A percentile compares a stretch with the other conserved stretches of the same genome.
These are phyloP conservation scores for Rhynchosporium graminicola DNA, from an alignment of 2,329 filamentous ascomycete genomes.

Conservation along the genomic window DNA sequence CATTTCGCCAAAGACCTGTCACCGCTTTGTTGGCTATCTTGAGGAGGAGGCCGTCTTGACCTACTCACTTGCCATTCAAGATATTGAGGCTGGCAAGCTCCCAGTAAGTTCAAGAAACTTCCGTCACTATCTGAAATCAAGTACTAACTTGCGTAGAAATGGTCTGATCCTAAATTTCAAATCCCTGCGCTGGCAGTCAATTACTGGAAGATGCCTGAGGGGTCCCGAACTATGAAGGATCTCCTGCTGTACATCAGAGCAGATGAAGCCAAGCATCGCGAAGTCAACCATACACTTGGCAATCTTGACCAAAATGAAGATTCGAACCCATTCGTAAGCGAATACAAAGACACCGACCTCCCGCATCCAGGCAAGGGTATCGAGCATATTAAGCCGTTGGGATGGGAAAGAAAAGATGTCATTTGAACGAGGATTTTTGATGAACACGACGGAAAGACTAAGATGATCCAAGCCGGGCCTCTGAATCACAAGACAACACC, in stretches of 20 bases:
- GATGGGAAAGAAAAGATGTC: slow-evolving; percentile 84
- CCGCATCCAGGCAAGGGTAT: slow-evolving; percentile 72
- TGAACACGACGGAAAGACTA: neutral
- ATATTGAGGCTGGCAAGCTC: slow-evolving; percentile 81
- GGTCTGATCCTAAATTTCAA: slow-evolving; percentile 66
- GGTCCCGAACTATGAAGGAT: slow-evolving; percentile 78
- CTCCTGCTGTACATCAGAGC: slow-evolving; percentile 84
- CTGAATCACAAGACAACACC: neutral
- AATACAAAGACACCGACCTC: slow-evolving; percentile 69
- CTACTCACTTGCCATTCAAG: slow-evolving; percentile 84
- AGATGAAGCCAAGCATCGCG: slow-evolving; percentile 85
- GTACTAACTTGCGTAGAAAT: slow-evolving; percentile 48
- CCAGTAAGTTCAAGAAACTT: slow-evolving; percentile 45
- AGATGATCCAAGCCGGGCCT: neutral
- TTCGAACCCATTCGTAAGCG: slow-evolving; percentile 87
- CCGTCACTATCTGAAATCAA: neutral
- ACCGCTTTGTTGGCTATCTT: slow-evolving; percentile 94
- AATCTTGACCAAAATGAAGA: slow-evolving; percentile 86
- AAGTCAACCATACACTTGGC: slow-evolving; percentile 92
- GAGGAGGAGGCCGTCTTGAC: slow-evolving; percentile 97
- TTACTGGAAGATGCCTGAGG: slow-evolving; percentile 95
- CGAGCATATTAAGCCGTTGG: slow-evolving; percentile 61
- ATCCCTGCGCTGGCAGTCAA: slow-evolving; percentile 87
- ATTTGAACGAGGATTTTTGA: slow-evolving; percentile 45
- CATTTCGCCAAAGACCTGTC: slow-evolving; percentile 80